Evolutionary conservation across 2,329 filamentous ascomycete species (phyloP).

Genomic region (Paramyrothecium roridum): DNA sequence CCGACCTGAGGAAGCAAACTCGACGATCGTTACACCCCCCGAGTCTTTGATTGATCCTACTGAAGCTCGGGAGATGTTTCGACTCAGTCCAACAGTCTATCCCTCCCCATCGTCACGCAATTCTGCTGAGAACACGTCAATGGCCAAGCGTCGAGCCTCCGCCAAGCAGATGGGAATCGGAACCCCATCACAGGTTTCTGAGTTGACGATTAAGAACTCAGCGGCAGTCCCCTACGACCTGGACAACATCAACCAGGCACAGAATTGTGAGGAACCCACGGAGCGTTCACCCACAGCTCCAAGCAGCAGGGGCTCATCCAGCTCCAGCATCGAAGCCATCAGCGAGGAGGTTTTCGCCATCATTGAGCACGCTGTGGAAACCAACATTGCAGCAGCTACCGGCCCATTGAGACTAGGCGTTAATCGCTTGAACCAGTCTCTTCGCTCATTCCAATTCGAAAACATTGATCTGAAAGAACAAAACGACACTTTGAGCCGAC

Average conservation of each 20-base stretch:
- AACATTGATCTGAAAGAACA: slow-evolving; percentile 12
- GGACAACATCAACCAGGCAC: no score
- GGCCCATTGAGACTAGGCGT: slow-evolving; percentile 24
- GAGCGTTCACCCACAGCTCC: background rate
- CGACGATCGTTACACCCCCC: background rate
- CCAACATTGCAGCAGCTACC: slow-evolving; percentile 27
- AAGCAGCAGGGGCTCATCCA: background rate
- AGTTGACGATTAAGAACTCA: background rate
- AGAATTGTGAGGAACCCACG: slow-evolving; percentile 9
- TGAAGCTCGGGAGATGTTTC: background rate
- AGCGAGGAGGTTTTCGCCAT: slow-evolving; percentile 22
- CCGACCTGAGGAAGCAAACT: background rate
- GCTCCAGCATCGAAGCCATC: slow-evolving; percentile 4
- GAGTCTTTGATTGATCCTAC: background rate
- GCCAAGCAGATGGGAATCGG: background rate
- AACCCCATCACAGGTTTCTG: background rate
- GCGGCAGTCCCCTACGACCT: background rate
- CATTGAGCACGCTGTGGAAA: slow-evolving; percentile 26
- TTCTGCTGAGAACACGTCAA: background rate
- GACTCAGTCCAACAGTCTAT: background rate
- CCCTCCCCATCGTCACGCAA: background rate
- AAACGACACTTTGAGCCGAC: slow-evolving; percentile 17
- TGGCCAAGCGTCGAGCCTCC: background rate
- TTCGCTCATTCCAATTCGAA: slow-evolving; percentile 13
- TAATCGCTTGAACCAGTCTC: slow-evolving; percentile 8